These are phyloP conservation scores for Penicillium vulpinum DNA, from an alignment of 2,329 filamentous ascomycete genomes.

Conservation along the genomic window DNA sequence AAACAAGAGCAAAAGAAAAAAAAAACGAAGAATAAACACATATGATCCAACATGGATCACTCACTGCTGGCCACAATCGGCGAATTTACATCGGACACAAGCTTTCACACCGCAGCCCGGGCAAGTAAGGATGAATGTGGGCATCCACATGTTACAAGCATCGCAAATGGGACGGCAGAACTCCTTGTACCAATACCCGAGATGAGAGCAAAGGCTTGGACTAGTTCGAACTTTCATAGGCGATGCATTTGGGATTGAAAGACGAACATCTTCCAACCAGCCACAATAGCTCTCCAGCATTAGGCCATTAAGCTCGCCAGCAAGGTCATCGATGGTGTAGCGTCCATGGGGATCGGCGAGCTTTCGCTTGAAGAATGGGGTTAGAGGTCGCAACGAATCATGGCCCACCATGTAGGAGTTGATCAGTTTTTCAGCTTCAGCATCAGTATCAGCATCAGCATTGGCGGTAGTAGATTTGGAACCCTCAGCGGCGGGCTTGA, in stretches of 20 bases:
- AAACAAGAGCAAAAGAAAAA: not conserved
- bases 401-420: not conserved
- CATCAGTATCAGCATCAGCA: not conserved
- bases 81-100: constrained; percentile 36
- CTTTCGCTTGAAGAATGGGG: constrained; percentile 29
- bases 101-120: constrained; percentile 29
- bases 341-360: constrained; percentile 20
- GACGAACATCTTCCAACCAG: constrained; percentile 27
- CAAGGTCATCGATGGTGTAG: constrained; percentile 29
- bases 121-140: constrained; percentile 32
- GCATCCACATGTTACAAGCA: constrained; percentile 30
- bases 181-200: constrained; percentile 31
- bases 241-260: constrained; percentile 16
- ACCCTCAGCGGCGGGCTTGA: not conserved
- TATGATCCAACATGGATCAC: not conserved
- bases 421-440: not conserved
- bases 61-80: not conserved
- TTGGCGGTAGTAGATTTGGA: no score
- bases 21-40: not conserved
- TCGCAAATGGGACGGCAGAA: constrained; percentile 25
- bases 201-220: constrained; percentile 23
- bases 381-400: constrained; percentile 18
- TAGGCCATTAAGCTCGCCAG: constrained; percentile 29
- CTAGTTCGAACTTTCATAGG: not conserved
- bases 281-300: constrained; percentile 29